Base-by-base conservation (phyloP, 352 stramenopile genomes). In the Pythium angustatum region DNA sequence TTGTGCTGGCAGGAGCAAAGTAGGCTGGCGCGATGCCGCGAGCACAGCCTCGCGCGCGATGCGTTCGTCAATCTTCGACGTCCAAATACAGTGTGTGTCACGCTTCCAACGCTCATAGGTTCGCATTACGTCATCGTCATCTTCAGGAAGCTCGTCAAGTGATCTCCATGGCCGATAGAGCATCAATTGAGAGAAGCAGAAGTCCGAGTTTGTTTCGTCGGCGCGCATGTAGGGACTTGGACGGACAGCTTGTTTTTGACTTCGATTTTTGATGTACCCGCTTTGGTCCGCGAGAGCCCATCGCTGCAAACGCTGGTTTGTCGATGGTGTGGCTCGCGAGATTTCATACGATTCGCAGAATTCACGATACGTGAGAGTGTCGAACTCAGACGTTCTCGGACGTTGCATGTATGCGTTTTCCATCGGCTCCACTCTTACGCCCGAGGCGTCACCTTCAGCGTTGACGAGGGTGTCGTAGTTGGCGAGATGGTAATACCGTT, bases 131-230 rank as follows among this genome's bases (percentile, higher is more conserved):
- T 4, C 5, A 9, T 44, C 49, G 27, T 57, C 49, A 5, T 26
- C 49, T 26, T 19, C 12, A 10, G 49, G 30, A n/a, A 57, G 43
- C 6, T 57, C 19, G 14, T 5, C 19, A 9, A 57, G 24, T 14
- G 6, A 5, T 8, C 49, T 15, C 49, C 49, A 57, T 15, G 49
- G 49, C 15, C 24, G 34, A 22, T 57, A 21, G 12, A 57, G 49
- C 5, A 45, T 31, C 14, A 57, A 19, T 15, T 57, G 49, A 12
- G 49, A 28, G 31, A 45, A 57, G 15, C 49, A 57, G 49, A 31
- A 57, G 31, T 57, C 21, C 10, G 49, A 6, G 24, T 57, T 41
- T 14, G 43, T 7, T 41, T 57, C 49, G 19, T 57, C 33, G 6
- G 19, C 15, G 1, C 31, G 28, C n/a, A 26, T 45, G 4, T 26